Evolutionary conservation across 176 grass and related monocot genomes (phyloP).

Genomic region (Leersia perrieri): DNA sequence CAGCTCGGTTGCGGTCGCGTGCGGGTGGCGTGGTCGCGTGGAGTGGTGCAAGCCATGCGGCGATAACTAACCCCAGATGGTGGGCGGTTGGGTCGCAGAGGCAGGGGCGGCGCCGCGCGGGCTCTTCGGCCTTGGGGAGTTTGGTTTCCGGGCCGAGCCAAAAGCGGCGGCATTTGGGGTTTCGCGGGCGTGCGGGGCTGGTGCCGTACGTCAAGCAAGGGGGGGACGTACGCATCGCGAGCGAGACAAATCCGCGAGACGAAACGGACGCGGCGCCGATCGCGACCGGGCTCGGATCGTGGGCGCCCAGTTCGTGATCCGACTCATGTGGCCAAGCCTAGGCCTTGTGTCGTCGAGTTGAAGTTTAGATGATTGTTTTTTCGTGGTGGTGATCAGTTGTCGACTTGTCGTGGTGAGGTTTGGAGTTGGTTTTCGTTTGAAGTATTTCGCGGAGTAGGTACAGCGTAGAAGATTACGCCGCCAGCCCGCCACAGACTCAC

Average conservation of each 20-base stretch:
- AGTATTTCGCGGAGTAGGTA: not conserved
- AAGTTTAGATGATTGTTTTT: not conserved
- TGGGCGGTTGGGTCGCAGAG: not conserved
- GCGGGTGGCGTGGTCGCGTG: not conserved
- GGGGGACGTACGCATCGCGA: not conserved
- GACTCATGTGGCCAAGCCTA: not conserved
- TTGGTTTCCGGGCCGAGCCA: not conserved
- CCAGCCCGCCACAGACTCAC: no score
- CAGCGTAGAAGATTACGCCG: no score
- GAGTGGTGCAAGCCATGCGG: not conserved
- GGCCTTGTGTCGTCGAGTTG: not conserved
- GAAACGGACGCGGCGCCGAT: not conserved
- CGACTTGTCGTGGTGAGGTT: not conserved
- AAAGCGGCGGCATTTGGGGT: conserved; percentile 7
- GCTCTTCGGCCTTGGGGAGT: not conserved
- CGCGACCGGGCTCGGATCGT: conserved; percentile 6
- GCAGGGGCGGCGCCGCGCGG: not conserved
- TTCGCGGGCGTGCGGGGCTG: not conserved
- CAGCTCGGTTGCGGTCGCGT: not conserved
- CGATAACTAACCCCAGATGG: not conserved
- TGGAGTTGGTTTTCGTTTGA: not conserved
- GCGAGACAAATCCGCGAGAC: conserved; percentile 29
- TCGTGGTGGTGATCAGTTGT: not conserved
- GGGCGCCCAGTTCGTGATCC: conserved; percentile 29
- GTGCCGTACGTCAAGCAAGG: not conserved